Evolutionary conservation across 2,329 filamentous ascomycete species (phyloP).

Genomic region (Knufia petricola): DNA sequence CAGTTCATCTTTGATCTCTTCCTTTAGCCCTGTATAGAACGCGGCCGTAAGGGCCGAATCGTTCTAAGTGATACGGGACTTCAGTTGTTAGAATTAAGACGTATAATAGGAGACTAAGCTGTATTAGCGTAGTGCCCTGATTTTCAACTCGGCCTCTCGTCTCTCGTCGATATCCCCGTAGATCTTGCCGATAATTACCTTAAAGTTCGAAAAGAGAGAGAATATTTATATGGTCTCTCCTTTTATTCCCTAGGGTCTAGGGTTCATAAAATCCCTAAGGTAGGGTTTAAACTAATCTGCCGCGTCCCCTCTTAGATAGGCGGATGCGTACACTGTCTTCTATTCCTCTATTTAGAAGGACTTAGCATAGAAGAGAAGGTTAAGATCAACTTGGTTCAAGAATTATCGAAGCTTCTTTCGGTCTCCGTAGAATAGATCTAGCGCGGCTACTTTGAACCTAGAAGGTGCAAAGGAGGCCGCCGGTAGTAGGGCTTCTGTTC

Average conservation of each 20-base stretch:
- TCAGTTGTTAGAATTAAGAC: neutral
- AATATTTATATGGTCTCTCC: neutral
- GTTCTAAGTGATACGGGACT: neutral
- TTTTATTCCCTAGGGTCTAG: neutral
- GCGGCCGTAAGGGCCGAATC: neutral
- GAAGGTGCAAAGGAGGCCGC: too few species aligned
- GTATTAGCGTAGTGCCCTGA: neutral
- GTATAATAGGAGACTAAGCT: neutral
- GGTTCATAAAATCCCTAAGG: neutral
- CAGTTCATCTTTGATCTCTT: neutral
- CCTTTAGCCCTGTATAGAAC: neutral
- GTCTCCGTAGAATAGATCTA: too few species aligned
- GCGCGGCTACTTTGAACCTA: too few species aligned
- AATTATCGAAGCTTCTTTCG: too few species aligned
- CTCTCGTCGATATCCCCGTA: neutral
- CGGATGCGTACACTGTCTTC: neutral
- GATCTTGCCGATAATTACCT: neutral
- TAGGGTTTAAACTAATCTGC: neutral
- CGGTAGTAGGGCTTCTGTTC: too few species aligned
- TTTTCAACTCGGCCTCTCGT: neutral
- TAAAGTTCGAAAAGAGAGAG: neutral
- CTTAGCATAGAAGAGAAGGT: too few species aligned
- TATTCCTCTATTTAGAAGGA: too few species aligned
- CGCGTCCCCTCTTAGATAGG: neutral
- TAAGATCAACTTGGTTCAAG: too few species aligned